These are phyloP conservation scores for Parietaria judaica DNA, from an alignment of 306 rosid species.

Conservation along the genomic window DNA sequence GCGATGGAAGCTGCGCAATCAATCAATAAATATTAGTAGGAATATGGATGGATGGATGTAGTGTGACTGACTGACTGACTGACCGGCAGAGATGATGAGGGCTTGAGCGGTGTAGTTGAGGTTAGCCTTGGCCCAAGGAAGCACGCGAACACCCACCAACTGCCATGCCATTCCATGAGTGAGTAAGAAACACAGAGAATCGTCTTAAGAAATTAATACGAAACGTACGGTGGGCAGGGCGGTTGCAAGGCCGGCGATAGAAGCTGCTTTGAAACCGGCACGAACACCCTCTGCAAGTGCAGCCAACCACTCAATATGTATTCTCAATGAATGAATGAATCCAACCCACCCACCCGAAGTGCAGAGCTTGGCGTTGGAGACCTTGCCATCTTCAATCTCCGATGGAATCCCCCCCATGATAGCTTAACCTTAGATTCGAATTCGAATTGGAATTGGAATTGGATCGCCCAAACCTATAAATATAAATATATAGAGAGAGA, in stretches of 20 bases:
- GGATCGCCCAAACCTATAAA: too few relatives aligned
- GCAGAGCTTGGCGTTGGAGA: constrained; percentile 38
- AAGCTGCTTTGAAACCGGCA: constrained; percentile 72
- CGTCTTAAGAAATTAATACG: too few relatives aligned
- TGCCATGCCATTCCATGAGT: constrained; percentile 17
- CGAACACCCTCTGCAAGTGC: constrained; percentile 81
- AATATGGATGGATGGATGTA: too few relatives aligned
- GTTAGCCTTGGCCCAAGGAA: constrained; percentile 99
- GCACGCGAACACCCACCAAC: constrained; percentile 64
- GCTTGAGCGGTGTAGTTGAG: constrained; percentile 91
- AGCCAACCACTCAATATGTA: too few relatives aligned
- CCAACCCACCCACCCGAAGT: constrained; percentile 34
- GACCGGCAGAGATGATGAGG: constrained; percentile 85
- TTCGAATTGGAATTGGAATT: too few relatives aligned
- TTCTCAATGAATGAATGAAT: too few relatives aligned
- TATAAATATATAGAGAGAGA: neutral
- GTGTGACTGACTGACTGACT: too few relatives aligned
- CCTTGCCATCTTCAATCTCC: constrained; percentile 54
- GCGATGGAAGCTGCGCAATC: constrained; percentile 83
- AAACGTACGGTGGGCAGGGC: constrained; percentile 71
- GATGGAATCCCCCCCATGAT: constrained; percentile 24
- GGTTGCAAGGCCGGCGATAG: constrained; percentile 39
- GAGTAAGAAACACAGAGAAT: neutral
- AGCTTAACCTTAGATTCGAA: too few relatives aligned
- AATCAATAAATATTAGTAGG: too few relatives aligned